These are phyloP conservation scores for Selaginella tamariscina DNA, from an alignment of 75 land plant genomes.

Conservation along the genomic window DNA sequence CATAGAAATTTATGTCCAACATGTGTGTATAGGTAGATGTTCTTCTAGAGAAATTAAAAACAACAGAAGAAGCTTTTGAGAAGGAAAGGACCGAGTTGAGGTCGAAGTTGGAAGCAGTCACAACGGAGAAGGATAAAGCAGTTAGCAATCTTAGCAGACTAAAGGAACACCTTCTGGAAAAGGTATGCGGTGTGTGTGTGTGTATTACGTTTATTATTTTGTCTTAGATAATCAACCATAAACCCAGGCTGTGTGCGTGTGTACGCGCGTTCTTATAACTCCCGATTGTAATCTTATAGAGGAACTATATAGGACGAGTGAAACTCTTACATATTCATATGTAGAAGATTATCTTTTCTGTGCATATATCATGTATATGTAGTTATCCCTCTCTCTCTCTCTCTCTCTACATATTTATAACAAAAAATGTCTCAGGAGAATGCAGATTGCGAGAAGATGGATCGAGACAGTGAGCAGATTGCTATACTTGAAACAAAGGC, in stretches of 20 bases:
- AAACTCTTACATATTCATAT: too few relatives aligned
- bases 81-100: slow-evolving; percentile 30
- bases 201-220: too few relatives aligned
- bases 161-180: slow-evolving; percentile 85
- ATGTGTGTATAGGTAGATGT: slow-evolving; percentile 1
- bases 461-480: slow-evolving; percentile 68
- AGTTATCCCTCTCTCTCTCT: too few relatives aligned
- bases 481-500: slow-evolving; percentile 44
- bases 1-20: too few relatives aligned
- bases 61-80: slow-evolving; percentile 13
- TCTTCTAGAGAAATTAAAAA: not conserved
- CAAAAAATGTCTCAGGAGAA: too few relatives aligned
- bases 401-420: too few relatives aligned
- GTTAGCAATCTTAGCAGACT: slow-evolving; percentile 56
- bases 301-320: too few relatives aligned
- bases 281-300: not conserved
- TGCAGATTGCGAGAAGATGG: slow-evolving; percentile 95
- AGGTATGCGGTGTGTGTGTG: slow-evolving; percentile 30
- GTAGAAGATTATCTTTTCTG: too few relatives aligned
- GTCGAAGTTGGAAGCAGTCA: slow-evolving; percentile 39
- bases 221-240: too few relatives aligned
- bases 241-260: too few relatives aligned
- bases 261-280: not conserved
- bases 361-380: too few relatives aligned
- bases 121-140: slow-evolving; percentile 70